Evolutionary conservation across 768 basidiomycete species (phyloP).

Genomic region (Suillus plorans): DNA sequence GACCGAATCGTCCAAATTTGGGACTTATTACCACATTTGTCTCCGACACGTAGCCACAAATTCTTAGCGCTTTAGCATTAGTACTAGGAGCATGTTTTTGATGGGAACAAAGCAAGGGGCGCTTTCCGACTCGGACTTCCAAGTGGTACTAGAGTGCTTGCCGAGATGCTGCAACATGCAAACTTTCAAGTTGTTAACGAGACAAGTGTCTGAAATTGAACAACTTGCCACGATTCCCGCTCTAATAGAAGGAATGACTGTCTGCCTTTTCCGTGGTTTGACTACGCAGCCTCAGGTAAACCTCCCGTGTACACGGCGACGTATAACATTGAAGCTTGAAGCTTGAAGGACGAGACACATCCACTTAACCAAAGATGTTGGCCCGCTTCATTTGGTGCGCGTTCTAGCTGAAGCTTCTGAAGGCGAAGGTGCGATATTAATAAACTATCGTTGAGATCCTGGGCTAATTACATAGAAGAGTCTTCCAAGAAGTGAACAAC

Average conservation of each 20-base stretch:
- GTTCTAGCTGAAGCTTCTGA: no score
- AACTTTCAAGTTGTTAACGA: background rate
- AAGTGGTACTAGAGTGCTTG: background rate
- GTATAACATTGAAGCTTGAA: background rate
- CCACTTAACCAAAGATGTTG: constrained; percentile 47
- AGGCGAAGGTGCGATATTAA: no score
- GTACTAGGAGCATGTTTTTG: background rate
- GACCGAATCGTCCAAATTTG: no score
- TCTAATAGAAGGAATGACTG: background rate
- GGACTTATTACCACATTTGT: no score
- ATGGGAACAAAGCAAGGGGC: constrained; percentile 2
- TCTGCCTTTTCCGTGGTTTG: background rate
- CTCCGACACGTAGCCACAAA: no score
- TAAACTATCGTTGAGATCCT: no score
- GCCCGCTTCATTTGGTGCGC: constrained; percentile 50
- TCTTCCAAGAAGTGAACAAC: no score
- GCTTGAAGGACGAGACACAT: constrained; percentile 10
- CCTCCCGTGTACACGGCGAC: background rate
- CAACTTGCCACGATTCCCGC: background rate
- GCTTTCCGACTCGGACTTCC: background rate
- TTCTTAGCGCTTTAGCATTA: no score
- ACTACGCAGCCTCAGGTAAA: background rate
- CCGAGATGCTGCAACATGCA: background rate
- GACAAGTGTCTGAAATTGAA: background rate
- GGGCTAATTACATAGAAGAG: no score